Percentiles rank a stretch among this genome's conserved stretches.
These are phyloP conservation scores for Fraxinus dipetala DNA, from an alignment of 305 asterid species.

Conservation along the genomic window DNA sequence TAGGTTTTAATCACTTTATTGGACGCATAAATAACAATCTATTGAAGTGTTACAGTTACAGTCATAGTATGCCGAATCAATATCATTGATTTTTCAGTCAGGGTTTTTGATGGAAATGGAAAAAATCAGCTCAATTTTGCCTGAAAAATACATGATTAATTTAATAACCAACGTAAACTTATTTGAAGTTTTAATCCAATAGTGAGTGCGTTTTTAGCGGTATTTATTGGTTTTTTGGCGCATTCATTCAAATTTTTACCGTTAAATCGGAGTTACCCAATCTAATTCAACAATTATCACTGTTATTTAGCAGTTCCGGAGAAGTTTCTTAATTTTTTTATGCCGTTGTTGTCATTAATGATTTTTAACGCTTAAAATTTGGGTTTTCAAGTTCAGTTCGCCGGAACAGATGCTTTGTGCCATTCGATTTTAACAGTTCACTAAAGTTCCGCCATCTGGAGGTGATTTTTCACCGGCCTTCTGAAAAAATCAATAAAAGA, in stretches of 20 bases:
- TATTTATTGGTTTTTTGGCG: neutral
- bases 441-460: conserved; percentile 14
- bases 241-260: neutral
- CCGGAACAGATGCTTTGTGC: conserved; percentile 24
- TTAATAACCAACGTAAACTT: conserved; percentile 4
- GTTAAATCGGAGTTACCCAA: conserved; percentile 23
- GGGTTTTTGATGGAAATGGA: neutral
- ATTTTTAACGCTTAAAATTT: conserved; percentile 7
- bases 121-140: conserved; percentile 20
- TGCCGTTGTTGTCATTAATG: neutral
- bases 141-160: conserved; percentile 14
- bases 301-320: neutral
- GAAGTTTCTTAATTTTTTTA: neutral
- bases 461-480: conserved; percentile 23
- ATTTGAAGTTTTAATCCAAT: conserved; percentile 13
- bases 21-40: conserved; percentile 25
- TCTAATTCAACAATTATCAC: conserved; percentile 4
- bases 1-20: conserved; percentile 19
- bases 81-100: neutral
- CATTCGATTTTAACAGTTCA: conserved; percentile 27
- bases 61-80: neutral
- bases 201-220: neutral
- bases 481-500: conserved; percentile 22
- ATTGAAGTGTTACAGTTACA: conserved; percentile 13
- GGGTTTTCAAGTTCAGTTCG: conserved; percentile 9